These are phyloP conservation scores for Hypoxylon sp. DNA, from an alignment of 2,329 filamentous ascomycete species.

Conservation along the genomic window DNA sequence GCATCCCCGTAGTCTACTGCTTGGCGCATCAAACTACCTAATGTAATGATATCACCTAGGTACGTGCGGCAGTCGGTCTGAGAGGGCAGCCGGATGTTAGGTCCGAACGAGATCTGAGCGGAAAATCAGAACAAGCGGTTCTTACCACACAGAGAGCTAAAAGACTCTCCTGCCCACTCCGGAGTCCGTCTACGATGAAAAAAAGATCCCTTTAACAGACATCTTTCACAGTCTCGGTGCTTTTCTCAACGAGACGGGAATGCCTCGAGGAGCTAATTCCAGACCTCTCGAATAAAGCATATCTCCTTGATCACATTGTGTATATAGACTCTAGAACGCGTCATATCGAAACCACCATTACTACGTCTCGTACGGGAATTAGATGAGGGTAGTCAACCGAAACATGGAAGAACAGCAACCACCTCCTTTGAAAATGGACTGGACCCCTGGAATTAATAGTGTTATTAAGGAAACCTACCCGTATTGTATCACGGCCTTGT, in stretches of 20 bases:
- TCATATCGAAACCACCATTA: not conserved
- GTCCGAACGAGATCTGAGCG: not conserved
- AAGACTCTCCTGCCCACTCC: not conserved
- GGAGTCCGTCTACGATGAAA: not conserved
- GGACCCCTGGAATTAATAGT: not conserved
- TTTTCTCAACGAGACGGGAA: not conserved
- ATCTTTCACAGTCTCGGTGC: not conserved
- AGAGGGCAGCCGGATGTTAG: not conserved
- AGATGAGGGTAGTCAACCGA: not conserved
- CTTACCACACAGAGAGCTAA: not conserved
- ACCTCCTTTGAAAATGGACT: not conserved
- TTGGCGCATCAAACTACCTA: not conserved
- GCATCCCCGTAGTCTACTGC: not conserved
- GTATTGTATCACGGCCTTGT: not conserved
- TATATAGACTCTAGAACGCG: not conserved
- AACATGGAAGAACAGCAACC: not conserved
- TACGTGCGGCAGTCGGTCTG: slow-evolving; percentile 1
- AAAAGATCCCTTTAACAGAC: not conserved
- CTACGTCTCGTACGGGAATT: not conserved
- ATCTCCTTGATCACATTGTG: not conserved
- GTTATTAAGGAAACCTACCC: not conserved
- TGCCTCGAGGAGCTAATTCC: not conserved
- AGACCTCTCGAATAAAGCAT: not conserved
- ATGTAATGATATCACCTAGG: not conserved
- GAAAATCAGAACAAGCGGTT: not conserved